These are phyloP conservation scores for Solanum sitiens DNA, from an alignment of 257 asterid species.

Conservation along the genomic window DNA sequence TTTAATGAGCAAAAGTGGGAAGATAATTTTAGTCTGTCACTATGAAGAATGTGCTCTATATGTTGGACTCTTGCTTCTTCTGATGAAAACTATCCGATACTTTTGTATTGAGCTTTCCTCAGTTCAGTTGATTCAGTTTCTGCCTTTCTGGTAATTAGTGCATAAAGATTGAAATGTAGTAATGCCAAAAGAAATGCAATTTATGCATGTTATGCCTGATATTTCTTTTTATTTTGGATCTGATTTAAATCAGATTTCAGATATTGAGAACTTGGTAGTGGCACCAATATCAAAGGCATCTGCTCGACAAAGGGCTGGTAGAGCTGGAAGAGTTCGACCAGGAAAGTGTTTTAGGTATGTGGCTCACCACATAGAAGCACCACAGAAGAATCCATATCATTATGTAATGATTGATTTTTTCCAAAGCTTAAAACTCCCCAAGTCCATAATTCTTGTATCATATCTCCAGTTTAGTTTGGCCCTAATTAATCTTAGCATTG, in stretches of 20 bases:
- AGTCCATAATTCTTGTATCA: background rate
- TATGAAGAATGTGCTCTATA: background rate
- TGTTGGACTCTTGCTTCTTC: background rate
- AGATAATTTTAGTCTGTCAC: background rate
- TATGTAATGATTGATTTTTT: background rate
- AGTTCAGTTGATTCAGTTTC: background rate
- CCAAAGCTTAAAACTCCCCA: background rate
- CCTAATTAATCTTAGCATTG: background rate
- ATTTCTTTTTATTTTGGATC: background rate
- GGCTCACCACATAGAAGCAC: background rate
- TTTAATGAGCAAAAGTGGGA: background rate
- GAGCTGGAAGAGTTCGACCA: conserved; percentile 97
- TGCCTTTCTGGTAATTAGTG: background rate
- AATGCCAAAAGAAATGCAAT: background rate
- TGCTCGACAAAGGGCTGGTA: conserved; percentile 95
- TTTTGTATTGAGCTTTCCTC: background rate
- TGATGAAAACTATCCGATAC: background rate
- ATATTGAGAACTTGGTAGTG: conserved; percentile 83
- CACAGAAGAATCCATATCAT: background rate
- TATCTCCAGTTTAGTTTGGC: background rate
- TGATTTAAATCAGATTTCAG: conserved; percentile 54
- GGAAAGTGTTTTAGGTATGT: conserved; percentile 93
- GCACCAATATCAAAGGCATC: conserved; percentile 95
- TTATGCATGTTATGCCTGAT: background rate
- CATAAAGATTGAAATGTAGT: background rate